Percentiles rank a stretch among this genome's conserved stretches.
Evolutionary conservation across 208 protist genomes (phyloP).

Genomic region (Leishmania braziliensis): DNA sequence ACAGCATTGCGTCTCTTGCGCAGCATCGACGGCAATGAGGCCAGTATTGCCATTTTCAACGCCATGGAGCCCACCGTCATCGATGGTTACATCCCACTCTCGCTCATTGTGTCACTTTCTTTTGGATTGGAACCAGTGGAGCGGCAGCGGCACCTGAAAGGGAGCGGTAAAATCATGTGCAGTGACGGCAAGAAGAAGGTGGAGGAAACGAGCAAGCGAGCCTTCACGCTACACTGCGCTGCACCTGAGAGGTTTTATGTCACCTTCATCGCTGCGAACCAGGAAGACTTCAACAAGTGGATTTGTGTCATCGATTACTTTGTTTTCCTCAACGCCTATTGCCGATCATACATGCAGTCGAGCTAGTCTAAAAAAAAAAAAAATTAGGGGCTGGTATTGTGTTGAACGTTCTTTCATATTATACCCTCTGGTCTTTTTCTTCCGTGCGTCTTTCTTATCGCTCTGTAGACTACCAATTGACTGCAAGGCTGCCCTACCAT

Average conservation of each 20-base stretch:
- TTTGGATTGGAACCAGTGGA: slow-evolving; percentile 43
- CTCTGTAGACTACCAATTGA: background rate
- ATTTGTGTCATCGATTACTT: slow-evolving; percentile 50
- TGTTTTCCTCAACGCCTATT: slow-evolving; percentile 33
- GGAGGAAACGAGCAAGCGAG: slow-evolving; percentile 32
- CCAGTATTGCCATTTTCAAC: slow-evolving; percentile 58
- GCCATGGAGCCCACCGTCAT: slow-evolving; percentile 25
- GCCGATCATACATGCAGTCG: slow-evolving; percentile 23
- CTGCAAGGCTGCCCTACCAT: background rate
- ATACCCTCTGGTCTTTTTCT: background rate
- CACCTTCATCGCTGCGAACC: slow-evolving; percentile 45
- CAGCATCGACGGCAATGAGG: slow-evolving; percentile 43
- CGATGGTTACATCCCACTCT: slow-evolving; percentile 59
- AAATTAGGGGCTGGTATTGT: too few species aligned
- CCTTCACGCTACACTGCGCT: slow-evolving; percentile 55
- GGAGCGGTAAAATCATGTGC: slow-evolving; percentile 32
- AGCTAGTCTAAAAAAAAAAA: background rate
- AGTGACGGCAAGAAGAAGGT: slow-evolving; percentile 17
- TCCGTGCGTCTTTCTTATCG: background rate
- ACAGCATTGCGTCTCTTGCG: slow-evolving; percentile 48
- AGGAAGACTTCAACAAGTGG: slow-evolving; percentile 47
- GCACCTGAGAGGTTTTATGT: slow-evolving; percentile 58
- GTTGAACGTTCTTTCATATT: background rate
- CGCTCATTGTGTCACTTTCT: slow-evolving; percentile 41
- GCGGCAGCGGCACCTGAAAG: slow-evolving; percentile 21